Conservation (phyloP, 306 rosid genomes). For the Quercus mongolica region DNA sequence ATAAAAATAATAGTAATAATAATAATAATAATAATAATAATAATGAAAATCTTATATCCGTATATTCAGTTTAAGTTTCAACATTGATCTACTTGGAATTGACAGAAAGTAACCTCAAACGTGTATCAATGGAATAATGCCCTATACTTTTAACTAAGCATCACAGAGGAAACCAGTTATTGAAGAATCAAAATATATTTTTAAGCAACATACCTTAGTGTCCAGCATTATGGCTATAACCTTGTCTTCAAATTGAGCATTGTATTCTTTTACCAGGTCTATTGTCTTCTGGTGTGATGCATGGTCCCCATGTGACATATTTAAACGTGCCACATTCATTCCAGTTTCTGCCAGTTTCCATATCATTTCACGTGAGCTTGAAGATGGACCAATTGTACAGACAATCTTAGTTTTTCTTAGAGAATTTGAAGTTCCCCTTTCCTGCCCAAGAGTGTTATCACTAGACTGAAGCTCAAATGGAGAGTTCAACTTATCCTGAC, state of each 20-base stretch:
- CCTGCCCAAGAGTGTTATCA: constrained; percentile 18
- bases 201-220: constrained; percentile 61
- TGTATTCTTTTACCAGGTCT: constrained; percentile 79
- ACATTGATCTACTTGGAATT: background rate
- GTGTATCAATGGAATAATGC: background rate
- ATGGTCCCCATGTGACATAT: constrained; percentile 97
- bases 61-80: background rate
- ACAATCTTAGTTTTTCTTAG: constrained; percentile 80
- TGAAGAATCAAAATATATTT: background rate
- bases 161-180: background rate
- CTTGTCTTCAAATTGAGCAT: constrained; percentile 66
- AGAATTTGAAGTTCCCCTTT: constrained; percentile 25
- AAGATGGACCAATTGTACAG: constrained; percentile 88
- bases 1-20: background rate
- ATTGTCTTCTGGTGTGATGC: constrained; percentile 82
- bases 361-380: constrained; percentile 90
- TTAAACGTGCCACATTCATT: constrained; percentile 90
- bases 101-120: background rate
- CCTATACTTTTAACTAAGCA: background rate
- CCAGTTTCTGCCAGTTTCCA: constrained; percentile 83
- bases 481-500: constrained; percentile 40
- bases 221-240: constrained; percentile 93
- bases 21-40: background rate
- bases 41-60: background rate
- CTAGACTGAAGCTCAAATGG: constrained; percentile 29